These are phyloP conservation scores for Populus simonii DNA, from an alignment of 345 rosid species.

Conservation along the genomic window DNA sequence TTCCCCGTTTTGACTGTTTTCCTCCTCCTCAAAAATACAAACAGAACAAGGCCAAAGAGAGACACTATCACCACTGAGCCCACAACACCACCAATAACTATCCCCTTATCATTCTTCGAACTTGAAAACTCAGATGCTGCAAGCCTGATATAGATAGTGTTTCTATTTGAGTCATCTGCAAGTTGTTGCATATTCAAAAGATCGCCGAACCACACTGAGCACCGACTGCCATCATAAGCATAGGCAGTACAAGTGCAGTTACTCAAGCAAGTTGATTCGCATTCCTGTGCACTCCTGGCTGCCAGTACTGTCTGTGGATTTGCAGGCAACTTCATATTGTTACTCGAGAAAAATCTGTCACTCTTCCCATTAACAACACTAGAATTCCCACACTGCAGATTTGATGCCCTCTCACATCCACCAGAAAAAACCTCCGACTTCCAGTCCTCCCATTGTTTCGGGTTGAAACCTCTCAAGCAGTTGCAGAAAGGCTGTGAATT, in stretches of 20 bases:
- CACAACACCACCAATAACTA: slow-evolving; percentile 36
- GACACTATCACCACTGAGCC: slow-evolving; percentile 32
- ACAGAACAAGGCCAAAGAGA: slow-evolving; percentile 28
- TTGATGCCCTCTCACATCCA: slow-evolving; percentile 54
- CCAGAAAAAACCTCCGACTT: slow-evolving; percentile 48
- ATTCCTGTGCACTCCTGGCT: slow-evolving; percentile 27
- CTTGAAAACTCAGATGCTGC: slow-evolving; percentile 62
- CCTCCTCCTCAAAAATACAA: slow-evolving; percentile 34
- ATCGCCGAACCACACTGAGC: slow-evolving; percentile 51
- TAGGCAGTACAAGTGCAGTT: slow-evolving; percentile 72
- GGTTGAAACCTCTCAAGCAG: slow-evolving; percentile 53
- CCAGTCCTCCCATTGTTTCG: slow-evolving; percentile 39
- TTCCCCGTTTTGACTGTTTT: slow-evolving; percentile 23
- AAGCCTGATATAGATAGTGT: slow-evolving; percentile 45
- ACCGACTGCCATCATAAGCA: slow-evolving; percentile 36
- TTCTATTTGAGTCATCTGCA: slow-evolving; percentile 29
- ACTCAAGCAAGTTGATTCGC: slow-evolving; percentile 43
- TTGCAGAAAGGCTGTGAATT: slow-evolving; percentile 41
- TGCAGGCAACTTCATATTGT: slow-evolving; percentile 25
- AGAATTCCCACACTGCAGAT: slow-evolving; percentile 43
- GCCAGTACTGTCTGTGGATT: slow-evolving; percentile 4
- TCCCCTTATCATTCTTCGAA: slow-evolving; percentile 30
- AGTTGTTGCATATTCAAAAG: slow-evolving; percentile 45
- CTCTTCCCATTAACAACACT: slow-evolving; percentile 21
- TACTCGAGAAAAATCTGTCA: slow-evolving; percentile 30